Conservation (phyloP, 2,329 filamentous ascomycete species). For the Leptographium flavum region DNA sequence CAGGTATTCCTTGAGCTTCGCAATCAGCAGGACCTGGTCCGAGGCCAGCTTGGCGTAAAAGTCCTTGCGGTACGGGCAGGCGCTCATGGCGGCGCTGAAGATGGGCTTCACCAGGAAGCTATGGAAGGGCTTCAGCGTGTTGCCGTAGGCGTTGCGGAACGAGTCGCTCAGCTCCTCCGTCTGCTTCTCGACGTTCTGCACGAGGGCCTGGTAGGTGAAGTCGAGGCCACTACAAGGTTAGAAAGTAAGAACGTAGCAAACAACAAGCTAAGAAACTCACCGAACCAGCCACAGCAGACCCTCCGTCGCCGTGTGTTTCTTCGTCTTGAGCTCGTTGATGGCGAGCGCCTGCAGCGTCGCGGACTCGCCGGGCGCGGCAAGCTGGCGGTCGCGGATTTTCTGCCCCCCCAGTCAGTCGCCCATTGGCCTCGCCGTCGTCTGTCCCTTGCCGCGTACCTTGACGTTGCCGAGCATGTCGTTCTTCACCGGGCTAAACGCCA, state of each 20-base stretch:
- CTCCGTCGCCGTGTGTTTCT: constrained; percentile 80
- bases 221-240: constrained; percentile 60
- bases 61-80: constrained; percentile 82
- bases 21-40: constrained; percentile 46
- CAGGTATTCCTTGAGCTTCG: constrained; percentile 58
- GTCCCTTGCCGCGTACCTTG: constrained; percentile 42
- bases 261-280: constrained; percentile 30
- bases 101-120: constrained; percentile 79
- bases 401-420: constrained; percentile 19
- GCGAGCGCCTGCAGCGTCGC: constrained; percentile 74
- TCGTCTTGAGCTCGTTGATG: constrained; percentile 73
- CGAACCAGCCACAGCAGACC: constrained; percentile 83
- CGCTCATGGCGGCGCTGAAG: constrained; percentile 85
- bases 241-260: neutral
- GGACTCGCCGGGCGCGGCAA: constrained; percentile 65
- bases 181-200: constrained; percentile 56
- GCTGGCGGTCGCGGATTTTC: constrained; percentile 81
- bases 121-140: constrained; percentile 86
- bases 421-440: neutral
- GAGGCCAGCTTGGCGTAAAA: constrained; percentile 81
- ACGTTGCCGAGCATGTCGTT: constrained; percentile 83
- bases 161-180: constrained; percentile 67
- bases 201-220: constrained; percentile 78
- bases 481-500: constrained; percentile 84
- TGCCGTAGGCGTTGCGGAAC: constrained; percentile 73